phyloP scores from a whole-genome alignment of 2,329 filamentous ascomycete species.

The Talaromyces sp. region DNA sequence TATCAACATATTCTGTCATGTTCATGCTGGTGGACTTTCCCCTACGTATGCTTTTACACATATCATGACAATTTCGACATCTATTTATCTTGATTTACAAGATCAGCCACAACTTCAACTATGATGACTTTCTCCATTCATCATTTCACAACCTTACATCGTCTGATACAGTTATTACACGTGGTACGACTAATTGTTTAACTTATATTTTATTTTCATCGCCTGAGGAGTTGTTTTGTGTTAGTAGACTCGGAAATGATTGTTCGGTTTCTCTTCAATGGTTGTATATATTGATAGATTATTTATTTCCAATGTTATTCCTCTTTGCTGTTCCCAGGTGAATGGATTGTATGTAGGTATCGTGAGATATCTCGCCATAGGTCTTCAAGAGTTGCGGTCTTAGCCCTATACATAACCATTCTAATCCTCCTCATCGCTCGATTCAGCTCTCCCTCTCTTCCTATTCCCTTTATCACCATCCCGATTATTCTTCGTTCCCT shows the following conservation, averaged over 20 bases:
- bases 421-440: constrained; percentile 4
- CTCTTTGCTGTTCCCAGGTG: background rate
- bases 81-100: background rate
- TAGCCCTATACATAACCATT: background rate
- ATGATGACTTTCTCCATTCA: background rate
- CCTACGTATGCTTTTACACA: background rate
- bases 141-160: background rate
- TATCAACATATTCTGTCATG: background rate
- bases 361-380: background rate
- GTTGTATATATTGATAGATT: constrained; percentile 6
- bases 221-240: background rate
- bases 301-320: background rate
- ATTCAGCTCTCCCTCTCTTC: background rate
- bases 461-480: background rate
- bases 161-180: background rate
- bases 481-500: background rate
- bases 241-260: background rate
- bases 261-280: background rate
- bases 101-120: background rate
- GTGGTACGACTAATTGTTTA: background rate
- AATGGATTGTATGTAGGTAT: background rate
- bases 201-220: background rate
- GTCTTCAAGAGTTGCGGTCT: background rate
- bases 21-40: background rate
- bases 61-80: background rate